A percentile compares a stretch with the other conserved stretches of the same genome.
Conservation (phyloP, 345 rosid genomes). For the Streptanthus diversifolius region DNA sequence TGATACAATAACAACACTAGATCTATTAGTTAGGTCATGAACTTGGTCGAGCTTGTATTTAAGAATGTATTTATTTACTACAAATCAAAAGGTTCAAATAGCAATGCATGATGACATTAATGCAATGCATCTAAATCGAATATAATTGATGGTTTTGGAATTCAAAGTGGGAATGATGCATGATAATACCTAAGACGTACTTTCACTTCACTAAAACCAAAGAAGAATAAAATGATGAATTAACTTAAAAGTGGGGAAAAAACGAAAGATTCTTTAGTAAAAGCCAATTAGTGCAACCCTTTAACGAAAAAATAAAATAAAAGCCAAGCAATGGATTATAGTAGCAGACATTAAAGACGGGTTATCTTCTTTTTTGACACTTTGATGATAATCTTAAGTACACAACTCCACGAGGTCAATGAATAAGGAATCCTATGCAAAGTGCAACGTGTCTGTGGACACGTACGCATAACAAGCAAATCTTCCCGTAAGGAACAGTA, state of each 20-base stretch:
- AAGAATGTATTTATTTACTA: not conserved
- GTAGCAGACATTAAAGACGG: constrained; percentile 75
- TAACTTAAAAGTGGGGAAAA: constrained; percentile 45
- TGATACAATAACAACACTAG: not conserved
- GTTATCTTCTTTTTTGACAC: constrained; percentile 63
- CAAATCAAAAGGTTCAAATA: not conserved
- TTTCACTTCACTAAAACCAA: constrained; percentile 63
- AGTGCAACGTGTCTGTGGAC: constrained; percentile 4
- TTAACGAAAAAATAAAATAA: constrained; percentile 26
- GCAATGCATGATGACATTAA: not conserved
- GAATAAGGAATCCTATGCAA: constrained; percentile 29
- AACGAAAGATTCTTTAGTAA: constrained; percentile 69
- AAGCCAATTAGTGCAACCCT: constrained; percentile 48
- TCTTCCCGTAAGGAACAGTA: not conserved
- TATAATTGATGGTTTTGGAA: constrained; percentile 18
- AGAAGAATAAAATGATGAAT: constrained; percentile 54
- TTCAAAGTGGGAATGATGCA: constrained; percentile 22
- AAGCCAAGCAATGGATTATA: constrained; percentile 54
- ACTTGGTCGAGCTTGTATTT: not conserved
- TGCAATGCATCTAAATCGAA: constrained; percentile 8
- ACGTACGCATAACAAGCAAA: not conserved
- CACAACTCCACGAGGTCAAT: constrained; percentile 20
- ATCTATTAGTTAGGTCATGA: not conserved
- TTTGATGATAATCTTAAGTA: constrained; percentile 35
- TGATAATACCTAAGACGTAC: constrained; percentile 39